Conservation (phyloP, 2,329 filamentous ascomycete species). For the Rhinocladiella similis region DNA sequence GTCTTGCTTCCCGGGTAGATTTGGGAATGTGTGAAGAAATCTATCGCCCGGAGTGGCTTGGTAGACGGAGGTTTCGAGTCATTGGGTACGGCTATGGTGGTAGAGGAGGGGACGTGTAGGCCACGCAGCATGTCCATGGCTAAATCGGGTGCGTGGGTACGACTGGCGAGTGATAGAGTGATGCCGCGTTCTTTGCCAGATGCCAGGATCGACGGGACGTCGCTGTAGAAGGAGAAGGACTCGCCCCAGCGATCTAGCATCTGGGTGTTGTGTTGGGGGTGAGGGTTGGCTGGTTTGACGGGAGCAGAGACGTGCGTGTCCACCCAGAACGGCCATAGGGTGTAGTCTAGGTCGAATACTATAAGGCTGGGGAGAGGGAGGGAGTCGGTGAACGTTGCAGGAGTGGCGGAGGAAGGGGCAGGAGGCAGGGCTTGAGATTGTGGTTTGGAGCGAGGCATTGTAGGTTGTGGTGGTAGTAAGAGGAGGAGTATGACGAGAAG, state of each 20-base stretch:
- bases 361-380: slow-evolving; percentile 78
- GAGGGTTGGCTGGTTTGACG: slow-evolving; percentile 60
- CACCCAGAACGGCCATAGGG: slow-evolving; percentile 98
- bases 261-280: slow-evolving; percentile 15
- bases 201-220: slow-evolving; percentile 67
- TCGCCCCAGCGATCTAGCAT: slow-evolving; percentile 56
- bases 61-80: slow-evolving; percentile 73
- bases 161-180: slow-evolving; percentile 71
- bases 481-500: not conserved
- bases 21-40: slow-evolving; percentile 59
- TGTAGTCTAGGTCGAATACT: slow-evolving; percentile 96
- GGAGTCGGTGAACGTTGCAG: slow-evolving; percentile 60
- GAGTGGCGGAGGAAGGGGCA: slow-evolving; percentile 21
- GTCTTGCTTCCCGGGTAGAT: slow-evolving; percentile 77
- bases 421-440: slow-evolving; percentile 6
- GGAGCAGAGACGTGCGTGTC: slow-evolving; percentile 86
- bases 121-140: slow-evolving; percentile 78
- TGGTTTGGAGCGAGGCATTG: slow-evolving; percentile 7
- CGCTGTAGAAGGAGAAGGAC: slow-evolving; percentile 67
- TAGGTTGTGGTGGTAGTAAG: not conserved
- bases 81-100: slow-evolving; percentile 21
- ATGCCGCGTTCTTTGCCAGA: slow-evolving; percentile 57
- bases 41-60: slow-evolving; percentile 49
- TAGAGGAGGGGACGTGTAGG: slow-evolving; percentile 58
- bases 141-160: slow-evolving; percentile 76